Base-by-base conservation (phyloP, 2,329 filamentous ascomycete species). In the Xylariomycetidae sp. region DNA sequence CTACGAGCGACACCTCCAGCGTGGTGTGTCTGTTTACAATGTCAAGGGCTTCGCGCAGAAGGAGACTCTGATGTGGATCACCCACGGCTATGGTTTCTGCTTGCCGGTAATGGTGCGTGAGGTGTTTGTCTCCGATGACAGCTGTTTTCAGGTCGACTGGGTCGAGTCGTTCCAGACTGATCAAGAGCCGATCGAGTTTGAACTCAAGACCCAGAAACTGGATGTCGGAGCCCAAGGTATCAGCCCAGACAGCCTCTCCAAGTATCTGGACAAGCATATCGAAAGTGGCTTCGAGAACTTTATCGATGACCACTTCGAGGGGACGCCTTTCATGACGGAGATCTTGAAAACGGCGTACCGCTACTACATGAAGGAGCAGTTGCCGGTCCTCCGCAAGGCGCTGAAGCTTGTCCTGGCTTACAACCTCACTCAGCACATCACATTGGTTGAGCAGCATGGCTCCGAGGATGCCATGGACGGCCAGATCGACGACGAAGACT, bases 281-380 rank as follows among this genome's bases (percentile, higher is more conserved):
- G 89, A 95, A 51, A 80, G 81, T 25, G 85, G 84, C 35, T 95
- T 95, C 53, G 88, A 95, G 65, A 79, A 82, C 44, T 96, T 95
- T 53, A 85, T 96, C 35, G 86, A 95, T 48, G 86, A 95, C 56
- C 92, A 95, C 64, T 96, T 95, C 49, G 88, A 94, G 59, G 90
- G 89, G 34, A 95, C 90, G 2, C 86, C 82, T 15, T 96, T 96
- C 68, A 73, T 96, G 54, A 95, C 88, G 5, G 87, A 95, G 64
- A 90, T 96, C 52, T 75, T 96, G 52, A 95, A 95, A 77, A 95
- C 89, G 1, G 88, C 87, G 6, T 89, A 94, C 66, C 86, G 86
- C 54, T 95, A 85, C 68, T 95, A 94, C 65, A 74, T 77, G 61
- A 88, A 89, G 61, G 86, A 92, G 59, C 82, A 87, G 65, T 76